Evolutionary conservation across 1,139 yeast species (phyloP).

Genomic region (Candida tetrigidarum): DNA sequence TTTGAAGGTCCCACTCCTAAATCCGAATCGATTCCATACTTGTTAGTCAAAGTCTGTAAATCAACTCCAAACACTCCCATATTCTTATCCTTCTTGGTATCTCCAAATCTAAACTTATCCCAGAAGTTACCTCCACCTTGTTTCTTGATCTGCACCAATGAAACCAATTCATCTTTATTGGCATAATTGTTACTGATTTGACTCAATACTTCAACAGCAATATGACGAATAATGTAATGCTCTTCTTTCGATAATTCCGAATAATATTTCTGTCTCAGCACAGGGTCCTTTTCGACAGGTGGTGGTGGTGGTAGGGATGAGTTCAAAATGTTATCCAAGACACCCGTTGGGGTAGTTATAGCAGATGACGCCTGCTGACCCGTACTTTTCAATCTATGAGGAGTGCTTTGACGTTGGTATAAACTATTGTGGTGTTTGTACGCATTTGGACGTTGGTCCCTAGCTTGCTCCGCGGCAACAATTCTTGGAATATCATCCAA

Average conservation of each 20-base stretch:
- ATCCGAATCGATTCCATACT: slow-evolving; percentile 85
- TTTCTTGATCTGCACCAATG: slow-evolving; percentile 60
- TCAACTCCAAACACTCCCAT: slow-evolving; percentile 77
- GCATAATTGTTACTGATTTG: slow-evolving; percentile 41
- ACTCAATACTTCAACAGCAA: slow-evolving; percentile 67
- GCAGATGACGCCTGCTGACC: slow-evolving; percentile 12
- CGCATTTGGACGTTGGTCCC: slow-evolving; percentile 89
- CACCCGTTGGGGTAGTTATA: slow-evolving; percentile 16
- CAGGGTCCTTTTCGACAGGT: slow-evolving; percentile 4
- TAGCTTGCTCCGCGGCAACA: slow-evolving; percentile 96
- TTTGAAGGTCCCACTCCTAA: slow-evolving; percentile 86
- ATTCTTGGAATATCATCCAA: slow-evolving; percentile 96
- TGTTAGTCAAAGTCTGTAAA: slow-evolving; percentile 68
- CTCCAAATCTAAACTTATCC: slow-evolving; percentile 63
- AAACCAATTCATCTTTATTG: slow-evolving; percentile 54
- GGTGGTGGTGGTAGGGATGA: slow-evolving; percentile 9
- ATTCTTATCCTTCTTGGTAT: slow-evolving; percentile 30
- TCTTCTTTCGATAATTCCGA: slow-evolving; percentile 72
- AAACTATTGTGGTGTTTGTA: slow-evolving; percentile 67
- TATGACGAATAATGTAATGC: slow-evolving; percentile 63
- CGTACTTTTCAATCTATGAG: slow-evolving; percentile 21
- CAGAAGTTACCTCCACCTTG: slow-evolving; percentile 59
- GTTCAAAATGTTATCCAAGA: slow-evolving; percentile 17
- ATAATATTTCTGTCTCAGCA: slow-evolving; percentile 51
- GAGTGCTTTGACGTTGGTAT: slow-evolving; percentile 37